Evolutionary conservation across 164 flowering plant species (phyloP), one percentile per base, ranked within the genome.

Genomic region (Nelumbo lutea): DNA sequence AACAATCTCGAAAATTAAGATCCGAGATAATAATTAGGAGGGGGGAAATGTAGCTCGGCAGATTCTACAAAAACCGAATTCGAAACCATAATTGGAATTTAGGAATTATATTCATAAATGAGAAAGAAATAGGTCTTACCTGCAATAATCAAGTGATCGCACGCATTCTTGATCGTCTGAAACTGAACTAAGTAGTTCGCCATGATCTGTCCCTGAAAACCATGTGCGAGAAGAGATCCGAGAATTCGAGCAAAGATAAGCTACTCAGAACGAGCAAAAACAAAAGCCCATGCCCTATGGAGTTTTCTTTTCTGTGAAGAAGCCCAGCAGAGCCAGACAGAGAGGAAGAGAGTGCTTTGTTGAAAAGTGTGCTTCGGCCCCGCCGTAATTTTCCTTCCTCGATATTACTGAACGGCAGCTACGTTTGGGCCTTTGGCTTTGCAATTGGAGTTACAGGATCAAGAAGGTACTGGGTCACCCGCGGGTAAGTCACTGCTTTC

Each of bases 171-270:
- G 78, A 94, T 94, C 6, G 92, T 76, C 76, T 91, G 98, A 68
- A 94, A 91, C 75, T 94, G 97, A 80, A 96, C 93, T 50, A 94
- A 78, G 82, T 69, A 90, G 78, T 78, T 91, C 67, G 98, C 96
- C 98, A 94, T 94, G 72, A 55, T 67, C 73, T 75, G 80, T 79
- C 82, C 59, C 59, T 11, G 42, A 60, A 73, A 57, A 73, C 9
- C 73, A 66, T 53, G 59, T 15, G 73, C 55, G 38, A 75, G 27
- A 59, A n/a, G 42, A 42, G 80, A 78, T 74, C 79, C 60, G 61
- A 68, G 68, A 69, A 5, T 9, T 65, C 27, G 59, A 66, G 9
- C 46, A 47, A 60, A 48, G 13, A 8, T 4, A 8, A n/a, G 62
- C 7, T 58, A 42, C 9, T 46, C 5, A 66, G 65, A 60, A 45